These are phyloP conservation scores for Favolaschia claudopus DNA, from an alignment of 768 basidiomycete species.

Conservation along the genomic window DNA sequence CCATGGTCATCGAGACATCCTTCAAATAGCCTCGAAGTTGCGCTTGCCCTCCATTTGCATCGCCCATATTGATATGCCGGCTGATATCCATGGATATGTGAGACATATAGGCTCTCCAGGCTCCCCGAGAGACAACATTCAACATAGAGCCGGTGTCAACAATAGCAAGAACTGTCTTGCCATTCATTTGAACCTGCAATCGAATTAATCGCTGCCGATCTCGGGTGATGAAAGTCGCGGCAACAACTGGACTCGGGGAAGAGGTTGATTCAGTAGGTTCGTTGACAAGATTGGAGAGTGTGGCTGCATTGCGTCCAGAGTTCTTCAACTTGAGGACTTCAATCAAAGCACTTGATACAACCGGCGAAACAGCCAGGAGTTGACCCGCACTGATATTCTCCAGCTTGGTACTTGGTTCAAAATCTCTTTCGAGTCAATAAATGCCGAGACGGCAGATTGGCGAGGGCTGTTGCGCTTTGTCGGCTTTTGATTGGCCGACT, in stretches of 20 bases:
- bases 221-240: not conserved
- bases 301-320: too few species aligned
- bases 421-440: not conserved
- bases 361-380: not conserved
- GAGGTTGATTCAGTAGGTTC: too few species aligned
- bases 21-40: slow-evolving; percentile 23
- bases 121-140: slow-evolving; percentile 9
- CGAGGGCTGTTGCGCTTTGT: not conserved
- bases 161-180: slow-evolving; percentile 3
- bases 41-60: slow-evolving; percentile 31
- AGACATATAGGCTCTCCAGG: slow-evolving; percentile 1
- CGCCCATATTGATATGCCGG: slow-evolving; percentile 17
- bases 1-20: slow-evolving; percentile 26
- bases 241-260: too few species aligned
- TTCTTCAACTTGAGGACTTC: not conserved
- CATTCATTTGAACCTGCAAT: slow-evolving; percentile 1
- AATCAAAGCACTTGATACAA: not conserved
- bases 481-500: not conserved
- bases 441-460: slow-evolving; percentile 4
- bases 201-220: slow-evolving; percentile 8
- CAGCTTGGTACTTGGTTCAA: too few species aligned
- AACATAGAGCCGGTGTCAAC: slow-evolving; percentile 20
- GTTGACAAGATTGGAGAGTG: too few species aligned
- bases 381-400: too few species aligned
- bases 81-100: slow-evolving; percentile 16